Percentiles rank a stretch among this genome's conserved stretches.
These are phyloP conservation scores for Talinum fruticosum DNA, from an alignment of 148 eudicot species.

Conservation along the genomic window DNA sequence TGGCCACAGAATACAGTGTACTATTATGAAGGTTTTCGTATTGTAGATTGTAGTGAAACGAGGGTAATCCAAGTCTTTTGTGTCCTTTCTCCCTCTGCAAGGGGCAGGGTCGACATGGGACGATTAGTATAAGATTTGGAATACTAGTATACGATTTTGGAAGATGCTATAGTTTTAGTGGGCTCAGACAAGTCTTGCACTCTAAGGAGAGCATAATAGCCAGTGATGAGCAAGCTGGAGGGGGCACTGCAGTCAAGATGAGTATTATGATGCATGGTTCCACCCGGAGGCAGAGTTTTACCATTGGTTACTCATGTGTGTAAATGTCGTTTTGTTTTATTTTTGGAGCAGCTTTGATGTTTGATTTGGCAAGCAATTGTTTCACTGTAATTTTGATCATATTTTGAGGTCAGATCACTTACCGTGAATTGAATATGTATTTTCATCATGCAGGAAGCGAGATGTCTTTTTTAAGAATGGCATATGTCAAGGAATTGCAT, in stretches of 20 bases:
- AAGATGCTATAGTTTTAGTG: neutral
- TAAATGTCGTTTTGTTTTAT: neutral
- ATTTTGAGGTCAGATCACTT: conserved; percentile 9
- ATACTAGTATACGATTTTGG: neutral
- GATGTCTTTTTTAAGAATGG: conserved; percentile 94
- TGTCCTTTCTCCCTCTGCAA: neutral
- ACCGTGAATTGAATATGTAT: neutral
- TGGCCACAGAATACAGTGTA: neutral
- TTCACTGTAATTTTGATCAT: neutral
- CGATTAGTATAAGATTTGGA: neutral
- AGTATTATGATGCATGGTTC: neutral
- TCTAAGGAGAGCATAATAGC: neutral
- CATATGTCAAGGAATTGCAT: conserved; percentile 82
- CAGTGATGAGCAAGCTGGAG: neutral
- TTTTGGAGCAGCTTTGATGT: neutral
- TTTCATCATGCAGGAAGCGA: conserved; percentile 74
- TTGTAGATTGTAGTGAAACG: neutral
- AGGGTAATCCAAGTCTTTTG: neutral
- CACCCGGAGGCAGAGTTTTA: neutral
- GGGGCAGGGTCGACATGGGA: neutral
- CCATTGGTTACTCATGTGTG: neutral
- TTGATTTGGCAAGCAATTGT: neutral
- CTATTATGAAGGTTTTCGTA: neutral
- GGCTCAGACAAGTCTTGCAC: neutral
- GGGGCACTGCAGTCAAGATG: neutral